Evolutionary conservation across 305 asterid species (phyloP), one percentile per base, ranked within the genome.

Genomic region (Plantago rigida): DNA sequence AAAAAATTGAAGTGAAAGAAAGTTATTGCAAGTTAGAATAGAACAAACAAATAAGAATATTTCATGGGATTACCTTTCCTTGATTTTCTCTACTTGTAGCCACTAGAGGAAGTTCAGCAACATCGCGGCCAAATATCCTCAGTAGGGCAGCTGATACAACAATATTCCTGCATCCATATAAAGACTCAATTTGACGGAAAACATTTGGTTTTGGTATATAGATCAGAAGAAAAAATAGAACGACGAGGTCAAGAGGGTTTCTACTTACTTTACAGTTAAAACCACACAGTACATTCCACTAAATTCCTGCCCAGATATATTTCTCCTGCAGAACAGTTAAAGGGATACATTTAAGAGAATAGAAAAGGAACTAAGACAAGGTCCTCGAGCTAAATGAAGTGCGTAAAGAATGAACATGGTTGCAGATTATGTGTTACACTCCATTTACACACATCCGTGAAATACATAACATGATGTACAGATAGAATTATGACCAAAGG

Each of bases 221-320:
- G 45, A 26, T 11, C 47, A 54, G 49, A 19, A 41, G 13, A 44
- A 24, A 3, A 57, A 7, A 13, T 46, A 47, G 52, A 19, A 57
- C 49, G 51, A 15, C 19, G 8, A 57, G 36, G 61, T 64, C 26
- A 52, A 54, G 47, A 14, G 68, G 57, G 13, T 9, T n/a, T 14
- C 4, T 44, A 78, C 96, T 78, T 80, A 93, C 99, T 84, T 80
- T 36, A 87, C 91, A 71, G 77, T 78, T 69, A 93, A 78, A 70
- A 93, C 94, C 69, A 85, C 77, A 68, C 97, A 89, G 60, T 93
- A 89, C 94, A 93, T 89, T 72, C 99, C 99, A 59, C 97, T 87
- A 69, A 93, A 93, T 76, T 93, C 99, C 77, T 93, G 99, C 67
- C 99, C 97, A 22, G 94, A 85, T 60, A 93, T 93, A 82, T 84